Evolutionary conservation across 2,329 filamentous ascomycete species (phyloP), one percentile per base, ranked within the genome.

Genomic region (Curvularia sp.): DNA sequence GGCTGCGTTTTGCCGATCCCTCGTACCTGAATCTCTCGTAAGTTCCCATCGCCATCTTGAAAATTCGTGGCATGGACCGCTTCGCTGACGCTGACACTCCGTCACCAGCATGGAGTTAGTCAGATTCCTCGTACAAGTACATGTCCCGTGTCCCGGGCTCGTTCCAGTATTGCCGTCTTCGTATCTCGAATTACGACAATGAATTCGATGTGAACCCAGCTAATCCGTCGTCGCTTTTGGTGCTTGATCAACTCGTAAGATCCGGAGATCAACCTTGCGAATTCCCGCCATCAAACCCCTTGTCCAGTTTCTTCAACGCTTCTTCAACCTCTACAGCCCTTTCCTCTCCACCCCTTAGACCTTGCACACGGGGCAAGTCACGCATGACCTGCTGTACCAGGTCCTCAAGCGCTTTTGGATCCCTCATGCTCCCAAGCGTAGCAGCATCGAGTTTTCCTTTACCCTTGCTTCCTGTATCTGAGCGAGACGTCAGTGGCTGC

Each of bases 301-400:
- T 69, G 60, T 82, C 80, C n/a, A 82, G 59, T 65, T 80, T 82
- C 52, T 77, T 79, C 53, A 82, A 60, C 47, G 79, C 80, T 53
- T 80, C 80, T 18, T 68, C 66, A 2, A 64, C 59, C 41, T 68
- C 64, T 0, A 57, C 54, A 9, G 75, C 77, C 58, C 80, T 78
- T 58, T 80, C 79, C 49, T 77, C 75, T 58, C 80, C 78, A 49
- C 68, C 70, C 46, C 74, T 67, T 26, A 77, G 70, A 2, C 77
- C 78, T 39, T 73, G 69, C 38, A 73, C 63, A 10, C 75, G 72
- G 10, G 80, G 80, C 53, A 82, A 53, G 58, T 81, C 80, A 18
- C 78, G 75, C 70, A 83, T 73, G 1, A 81, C 80, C 55, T 79
- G 79, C 69, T 81, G 79, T 61, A 83, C 81, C 38, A 82, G 64